Evolutionary conservation across 805 yeast genomes (phyloP).

Genomic region (Cyberlindnera euphorbiae): DNA sequence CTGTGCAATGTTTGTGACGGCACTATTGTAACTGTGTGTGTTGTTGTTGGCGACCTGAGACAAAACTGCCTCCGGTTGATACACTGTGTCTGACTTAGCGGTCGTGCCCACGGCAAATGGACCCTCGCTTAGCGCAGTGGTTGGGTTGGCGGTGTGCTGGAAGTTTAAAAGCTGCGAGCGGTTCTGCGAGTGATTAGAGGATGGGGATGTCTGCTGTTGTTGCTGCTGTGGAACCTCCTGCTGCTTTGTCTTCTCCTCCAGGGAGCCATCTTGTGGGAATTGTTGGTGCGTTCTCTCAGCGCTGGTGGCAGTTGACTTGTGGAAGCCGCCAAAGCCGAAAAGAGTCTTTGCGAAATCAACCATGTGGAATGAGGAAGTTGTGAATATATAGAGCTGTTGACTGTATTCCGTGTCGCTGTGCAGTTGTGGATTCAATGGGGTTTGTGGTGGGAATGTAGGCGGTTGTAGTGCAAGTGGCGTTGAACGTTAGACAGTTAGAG

Average conservation of each 20-base stretch:
- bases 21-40: no score
- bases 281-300: slow-evolving; percentile 9
- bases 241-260: slow-evolving; percentile 9
- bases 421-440: no score
- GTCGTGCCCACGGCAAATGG: slow-evolving; percentile 70
- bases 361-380: slow-evolving; percentile 28
- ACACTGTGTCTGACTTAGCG: slow-evolving; percentile 33
- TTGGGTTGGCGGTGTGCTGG: slow-evolving; percentile 52
- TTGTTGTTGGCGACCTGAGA: slow-evolving; percentile 26
- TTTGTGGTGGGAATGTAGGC: no score
- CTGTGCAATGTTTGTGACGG: no score
- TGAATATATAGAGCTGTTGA: no score
- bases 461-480: no score
- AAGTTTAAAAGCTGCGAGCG: slow-evolving; percentile 31
- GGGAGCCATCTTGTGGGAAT: slow-evolving; percentile 5
- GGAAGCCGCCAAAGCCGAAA: slow-evolving; percentile 32
- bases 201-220: slow-evolving; percentile 7
- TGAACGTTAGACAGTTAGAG: no score
- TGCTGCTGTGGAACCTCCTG: slow-evolving; percentile 11
- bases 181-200: slow-evolving; percentile 11
- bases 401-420: no score
- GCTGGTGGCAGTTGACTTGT: slow-evolving; percentile 16
- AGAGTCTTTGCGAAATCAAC: slow-evolving; percentile 37
- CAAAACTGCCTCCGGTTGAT: slow-evolving; percentile 32
- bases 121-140: slow-evolving; percentile 61